These are phyloP conservation scores for Nemania sp. DNA, from an alignment of 2,329 filamentous ascomycete genomes.

Conservation along the genomic window DNA sequence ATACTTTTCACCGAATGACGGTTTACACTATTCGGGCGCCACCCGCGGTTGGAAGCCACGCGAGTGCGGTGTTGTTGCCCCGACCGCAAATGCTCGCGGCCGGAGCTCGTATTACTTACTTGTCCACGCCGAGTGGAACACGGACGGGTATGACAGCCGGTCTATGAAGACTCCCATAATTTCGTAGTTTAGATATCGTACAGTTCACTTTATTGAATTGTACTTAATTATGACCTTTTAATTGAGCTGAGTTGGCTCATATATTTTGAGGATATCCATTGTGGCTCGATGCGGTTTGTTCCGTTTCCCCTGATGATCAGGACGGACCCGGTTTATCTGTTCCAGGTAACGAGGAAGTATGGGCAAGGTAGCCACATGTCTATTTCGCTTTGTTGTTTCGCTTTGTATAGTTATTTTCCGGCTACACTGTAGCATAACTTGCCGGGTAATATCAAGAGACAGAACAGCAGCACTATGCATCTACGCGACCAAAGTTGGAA, in stretches of 20 bases:
- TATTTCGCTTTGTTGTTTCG: not conserved
- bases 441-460: not conserved
- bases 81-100: not conserved
- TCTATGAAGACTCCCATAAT: not conserved
- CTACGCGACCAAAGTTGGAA: not conserved
- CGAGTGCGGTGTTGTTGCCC: not conserved
- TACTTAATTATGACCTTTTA: not conserved
- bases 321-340: not conserved
- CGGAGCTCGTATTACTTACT: slow-evolving; percentile 5
- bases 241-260: not conserved
- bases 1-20: no score
- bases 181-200: not conserved
- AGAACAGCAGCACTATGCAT: not conserved
- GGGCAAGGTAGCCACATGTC: not conserved
- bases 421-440: not conserved
- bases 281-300: not conserved
- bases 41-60: not conserved
- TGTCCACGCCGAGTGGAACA: not conserved
- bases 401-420: not conserved
- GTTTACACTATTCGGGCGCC: no score
- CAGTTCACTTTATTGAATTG: not conserved
- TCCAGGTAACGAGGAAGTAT: not conserved
- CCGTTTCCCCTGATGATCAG: not conserved
- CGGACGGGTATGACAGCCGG: not conserved
- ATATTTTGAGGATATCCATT: not conserved